These are phyloP conservation scores for Cantharellus anzutake DNA, from an alignment of 768 basidiomycete genomes.

Conservation along the genomic window DNA sequence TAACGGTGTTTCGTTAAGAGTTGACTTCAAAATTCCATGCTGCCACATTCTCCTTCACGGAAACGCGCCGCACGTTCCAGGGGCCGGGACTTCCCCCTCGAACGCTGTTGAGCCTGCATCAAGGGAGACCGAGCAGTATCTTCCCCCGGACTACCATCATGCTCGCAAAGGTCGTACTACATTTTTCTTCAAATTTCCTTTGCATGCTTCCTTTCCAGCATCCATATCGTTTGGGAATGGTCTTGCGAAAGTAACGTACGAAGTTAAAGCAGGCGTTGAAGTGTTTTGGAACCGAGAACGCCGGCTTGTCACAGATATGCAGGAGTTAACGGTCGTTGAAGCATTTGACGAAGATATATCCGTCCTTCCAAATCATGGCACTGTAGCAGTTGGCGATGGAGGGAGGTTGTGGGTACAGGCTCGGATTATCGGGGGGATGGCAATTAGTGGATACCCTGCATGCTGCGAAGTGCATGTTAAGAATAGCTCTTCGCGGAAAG, in stretches of 20 bases:
- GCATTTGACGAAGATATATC: not conserved
- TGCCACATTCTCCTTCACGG: constrained; percentile 59
- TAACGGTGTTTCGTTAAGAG: constrained; percentile 38
- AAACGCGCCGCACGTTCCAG: constrained; percentile 53
- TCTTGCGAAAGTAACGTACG: constrained; percentile 50
- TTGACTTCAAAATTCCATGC: constrained; percentile 61
- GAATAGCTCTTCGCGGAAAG: constrained; percentile 70
- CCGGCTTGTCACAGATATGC: constrained; percentile 42
- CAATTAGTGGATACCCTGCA: constrained; percentile 48
- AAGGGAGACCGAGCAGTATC: constrained; percentile 15
- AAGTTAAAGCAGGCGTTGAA: constrained; percentile 50
- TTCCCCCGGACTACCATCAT: constrained; percentile 48
- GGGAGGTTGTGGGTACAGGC: constrained; percentile 69
- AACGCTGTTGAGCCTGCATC: constrained; percentile 48
- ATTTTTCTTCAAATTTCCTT: constrained; percentile 61
- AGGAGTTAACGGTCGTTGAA: constrained; percentile 47
- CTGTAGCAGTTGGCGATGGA: constrained; percentile 47
- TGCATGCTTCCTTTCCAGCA: constrained; percentile 47
- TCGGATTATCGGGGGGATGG: constrained; percentile 37
- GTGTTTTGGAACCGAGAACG: constrained; percentile 62
- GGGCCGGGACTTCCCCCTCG: constrained; percentile 63
- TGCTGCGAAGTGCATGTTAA: constrained; percentile 63
- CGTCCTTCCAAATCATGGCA: not conserved
- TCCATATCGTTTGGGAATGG: constrained; percentile 53
- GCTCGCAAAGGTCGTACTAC: constrained; percentile 61